Evolutionary conservation across 192 early-diverging fungal species (phyloP), one percentile per base, ranked within the genome.

Genomic region (Linnemannia zychae): DNA sequence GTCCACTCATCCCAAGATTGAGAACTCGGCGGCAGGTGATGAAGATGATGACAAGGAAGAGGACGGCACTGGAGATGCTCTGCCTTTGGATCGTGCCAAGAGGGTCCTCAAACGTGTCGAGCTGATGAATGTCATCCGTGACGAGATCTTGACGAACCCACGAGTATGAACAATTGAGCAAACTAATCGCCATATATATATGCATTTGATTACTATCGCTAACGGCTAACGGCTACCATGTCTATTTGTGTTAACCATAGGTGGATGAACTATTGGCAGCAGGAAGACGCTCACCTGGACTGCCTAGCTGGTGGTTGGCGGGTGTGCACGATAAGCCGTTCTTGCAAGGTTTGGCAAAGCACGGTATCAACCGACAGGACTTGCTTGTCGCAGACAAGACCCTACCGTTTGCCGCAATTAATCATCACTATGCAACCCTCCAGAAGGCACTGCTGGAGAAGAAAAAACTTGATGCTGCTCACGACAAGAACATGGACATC

Each of bases 261-360:
- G 67, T 93, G 38, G 87, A 90, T 50, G 79, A 68, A 4, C 80
- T 88, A 15, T 84, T 93, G 60, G 76, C 84, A 16, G 77, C 71
- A 9, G 84, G 90, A 18, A 79, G 90, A n/a, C 89, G 90, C 28
- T 90, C 91, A 17, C 90, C 88, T 46, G 89, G 90, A 20, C 50
- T 93, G 17, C 92, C 92, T 7, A 93, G 90, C 34, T 96, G 96
- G 96, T 96, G 96, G 96, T 84, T 81, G 31, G 87, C 91, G 11
- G 88, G 91, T n/a, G 87, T 90, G 9, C 92, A 95, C 75, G 96
- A 97, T 71, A 83, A 86, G 24, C 90, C 89, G 20, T 93, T 96
- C 52, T 74, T 97, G 76, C 81, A 88, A 74, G 96, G 92, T 7
- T 87, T 97, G 63, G 91, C 91, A 24, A 92, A 90, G 72, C 94